Base-by-base conservation (phyloP, 176 grass and related monocot species). In the Ensete glaucum region DNA sequence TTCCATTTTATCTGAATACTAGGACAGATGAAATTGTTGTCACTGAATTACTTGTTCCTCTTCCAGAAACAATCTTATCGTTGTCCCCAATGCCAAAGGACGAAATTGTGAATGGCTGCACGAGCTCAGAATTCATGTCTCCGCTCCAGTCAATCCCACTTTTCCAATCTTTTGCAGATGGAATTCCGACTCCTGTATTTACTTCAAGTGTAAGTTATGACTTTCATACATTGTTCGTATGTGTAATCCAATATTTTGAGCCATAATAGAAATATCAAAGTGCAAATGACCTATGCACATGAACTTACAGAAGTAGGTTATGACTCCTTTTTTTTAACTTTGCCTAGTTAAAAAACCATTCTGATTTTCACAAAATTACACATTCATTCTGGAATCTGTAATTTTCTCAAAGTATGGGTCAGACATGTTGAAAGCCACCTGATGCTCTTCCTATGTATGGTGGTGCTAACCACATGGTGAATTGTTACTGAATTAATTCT, bases 121-220 rank as follows among this genome's bases (percentile, higher is more conserved):
- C 75, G 15, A 78, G 77, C 54, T 58, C 71, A 66, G 83, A 85
- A 71, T 99, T 88, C 81, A 57, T 54, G 19, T 99, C 96, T 51
- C 96, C 96, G 25, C 77, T 76, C 74, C 83, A 86, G 53, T 91
- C 83, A 73, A 84, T 94, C 50, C 85, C 62, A 84, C 81, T 85
- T 71, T 99, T 95, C 87, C 86, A 87, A 34, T 81, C 81, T 0
- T 82, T 82, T n/a, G 13, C 81, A 65, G 85, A 87, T 53, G 78
- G 76, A 52, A 86, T 91, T 82, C 86, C 86, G 26, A 99, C 83
- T 74, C 96, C 96, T 52, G 87, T 84, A 83, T 95, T 99, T 75
- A 91, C 96, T 75, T 91, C 88, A 62, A 99, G 96, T 86, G 96
- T 99, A 99, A 89, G 86, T 65, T 79, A 2, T 15, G 13, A 17